phyloP scores from a whole-genome alignment of 495 filamentous ascomycete species.

The Talaromyces adpressus region DNA sequence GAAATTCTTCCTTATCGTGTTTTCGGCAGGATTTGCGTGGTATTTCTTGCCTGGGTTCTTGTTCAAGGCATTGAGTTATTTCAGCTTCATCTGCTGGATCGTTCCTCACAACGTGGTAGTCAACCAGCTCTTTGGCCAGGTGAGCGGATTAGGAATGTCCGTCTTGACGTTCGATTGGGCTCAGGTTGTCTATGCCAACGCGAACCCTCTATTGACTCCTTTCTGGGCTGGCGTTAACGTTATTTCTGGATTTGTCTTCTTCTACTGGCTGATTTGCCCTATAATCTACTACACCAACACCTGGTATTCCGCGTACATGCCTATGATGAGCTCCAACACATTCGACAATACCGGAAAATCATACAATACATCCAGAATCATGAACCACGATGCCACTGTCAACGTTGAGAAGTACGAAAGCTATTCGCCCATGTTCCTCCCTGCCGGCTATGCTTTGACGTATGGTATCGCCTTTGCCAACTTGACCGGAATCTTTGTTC shows the following conservation, averaged over 20 bases:
- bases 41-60: conserved; percentile 85
- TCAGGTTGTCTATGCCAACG: conserved; percentile 79
- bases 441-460: conserved; percentile 40
- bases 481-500: conserved; percentile 57
- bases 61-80: conserved; percentile 81
- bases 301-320: conserved; percentile 52
- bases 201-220: conserved; percentile 76
- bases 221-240: conserved; percentile 93
- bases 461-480: conserved; percentile 70
- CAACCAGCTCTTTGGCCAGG: conserved; percentile 63
- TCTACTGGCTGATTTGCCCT: conserved; percentile 87
- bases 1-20: conserved; percentile 74
- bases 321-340: conserved; percentile 38
- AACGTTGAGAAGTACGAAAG: conserved; percentile 31
- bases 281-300: conserved; percentile 63
- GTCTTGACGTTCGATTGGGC: conserved; percentile 91
- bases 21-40: conserved; percentile 57
- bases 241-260: conserved; percentile 71
- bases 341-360: conserved; percentile 37
- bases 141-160: conserved; percentile 67
- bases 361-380: conserved; percentile 38
- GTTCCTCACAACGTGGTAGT: conserved; percentile 63
- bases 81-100: conserved; percentile 89
- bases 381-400: conserved; percentile 31
- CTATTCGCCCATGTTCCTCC: conserved; percentile 44